Evolutionary conservation across 805 yeast genomes (phyloP).

Genomic region (Saccharomycopsis schoenii): DNA sequence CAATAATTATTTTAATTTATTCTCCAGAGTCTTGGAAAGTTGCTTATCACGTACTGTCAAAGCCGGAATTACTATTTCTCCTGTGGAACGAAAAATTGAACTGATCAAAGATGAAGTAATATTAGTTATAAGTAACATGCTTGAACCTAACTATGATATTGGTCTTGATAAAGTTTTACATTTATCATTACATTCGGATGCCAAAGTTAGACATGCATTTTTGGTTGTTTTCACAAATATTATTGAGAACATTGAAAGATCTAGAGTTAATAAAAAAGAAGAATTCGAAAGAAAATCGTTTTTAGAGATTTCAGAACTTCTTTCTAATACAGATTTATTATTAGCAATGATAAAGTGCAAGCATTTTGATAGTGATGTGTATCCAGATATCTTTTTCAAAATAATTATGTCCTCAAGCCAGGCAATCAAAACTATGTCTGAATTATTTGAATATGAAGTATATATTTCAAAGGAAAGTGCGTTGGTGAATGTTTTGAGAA

Average conservation of each 20-base stretch:
- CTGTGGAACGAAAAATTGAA: conserved; percentile 42
- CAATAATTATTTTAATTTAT: conserved; percentile 36
- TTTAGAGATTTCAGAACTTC: conserved; percentile 22
- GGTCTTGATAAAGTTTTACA: conserved; percentile 72
- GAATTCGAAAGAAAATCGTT: conserved; percentile 24
- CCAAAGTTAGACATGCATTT: conserved; percentile 58
- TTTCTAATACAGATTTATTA: conserved; percentile 34
- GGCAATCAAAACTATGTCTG: conserved; percentile 9
- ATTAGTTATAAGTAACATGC: conserved; percentile 53
- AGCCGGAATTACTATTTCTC: conserved; percentile 12
- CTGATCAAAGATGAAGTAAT: conserved; percentile 55
- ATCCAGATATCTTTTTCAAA: conserved; percentile 9
- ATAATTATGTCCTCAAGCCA: conserved; percentile 3
- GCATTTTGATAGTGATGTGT: conserved; percentile 9
- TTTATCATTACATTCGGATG: conserved; percentile 63
- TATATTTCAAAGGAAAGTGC: conserved; percentile 7
- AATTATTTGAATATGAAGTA: conserved; percentile 19
- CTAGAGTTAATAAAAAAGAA: conserved; percentile 18
- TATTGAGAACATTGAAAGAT: conserved; percentile 27
- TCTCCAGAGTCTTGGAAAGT: conserved; percentile 38
- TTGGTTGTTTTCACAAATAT: conserved; percentile 70
- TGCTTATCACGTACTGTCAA: conserved; percentile 20
- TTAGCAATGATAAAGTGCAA: conserved; percentile 27
- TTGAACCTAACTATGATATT: conserved; percentile 64
- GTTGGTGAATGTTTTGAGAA: conserved; percentile 45